A percentile compares a stretch with the other conserved stretches of the same genome.
These are phyloP conservation scores for Irpex sp. DNA, from an alignment of 1,284 basidiomycete genomes.

Conservation along the genomic window DNA sequence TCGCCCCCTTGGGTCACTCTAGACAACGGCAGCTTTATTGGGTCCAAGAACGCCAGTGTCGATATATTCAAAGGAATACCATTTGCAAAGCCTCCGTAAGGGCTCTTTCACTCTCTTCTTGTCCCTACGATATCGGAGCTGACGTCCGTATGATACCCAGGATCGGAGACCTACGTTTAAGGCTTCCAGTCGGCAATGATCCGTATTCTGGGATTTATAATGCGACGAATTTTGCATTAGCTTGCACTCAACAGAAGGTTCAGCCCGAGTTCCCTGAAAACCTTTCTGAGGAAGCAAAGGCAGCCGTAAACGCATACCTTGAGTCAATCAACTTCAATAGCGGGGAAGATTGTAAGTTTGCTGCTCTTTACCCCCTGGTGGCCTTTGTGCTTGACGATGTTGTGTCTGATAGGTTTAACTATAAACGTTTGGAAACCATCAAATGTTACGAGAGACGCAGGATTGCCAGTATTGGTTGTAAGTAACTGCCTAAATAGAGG, in stretches of 20 bases:
- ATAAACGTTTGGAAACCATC: conserved; percentile 17
- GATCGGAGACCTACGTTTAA: conserved; percentile 43
- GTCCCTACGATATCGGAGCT: background rate
- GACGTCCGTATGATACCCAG: conserved; percentile 8
- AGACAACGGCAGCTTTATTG: conserved; percentile 6
- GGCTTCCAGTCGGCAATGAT: conserved; percentile 49
- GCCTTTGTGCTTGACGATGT: background rate
- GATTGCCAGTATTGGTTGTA: conserved; percentile 10
- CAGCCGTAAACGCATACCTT: background rate
- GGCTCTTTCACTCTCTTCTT: background rate
- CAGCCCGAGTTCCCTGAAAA: background rate
- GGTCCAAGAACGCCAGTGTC: background rate
- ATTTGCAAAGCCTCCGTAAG: conserved; percentile 10
- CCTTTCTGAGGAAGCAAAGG: background rate
- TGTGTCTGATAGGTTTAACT: background rate
- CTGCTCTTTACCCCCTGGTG: background rate
- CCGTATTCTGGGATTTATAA: conserved; percentile 47
- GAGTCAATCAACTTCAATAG: background rate
- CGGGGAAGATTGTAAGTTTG: conserved; percentile 15
- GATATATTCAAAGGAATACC: conserved; percentile 6
- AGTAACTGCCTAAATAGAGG: background rate
- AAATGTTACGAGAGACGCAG: conserved; percentile 1
- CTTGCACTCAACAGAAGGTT: conserved; percentile 57
- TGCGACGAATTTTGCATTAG: conserved; percentile 50
- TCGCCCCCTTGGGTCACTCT: background rate